Base-by-base conservation (phyloP, 2,329 filamentous ascomycete genomes). In the Emergomyces pasteurianus region DNA sequence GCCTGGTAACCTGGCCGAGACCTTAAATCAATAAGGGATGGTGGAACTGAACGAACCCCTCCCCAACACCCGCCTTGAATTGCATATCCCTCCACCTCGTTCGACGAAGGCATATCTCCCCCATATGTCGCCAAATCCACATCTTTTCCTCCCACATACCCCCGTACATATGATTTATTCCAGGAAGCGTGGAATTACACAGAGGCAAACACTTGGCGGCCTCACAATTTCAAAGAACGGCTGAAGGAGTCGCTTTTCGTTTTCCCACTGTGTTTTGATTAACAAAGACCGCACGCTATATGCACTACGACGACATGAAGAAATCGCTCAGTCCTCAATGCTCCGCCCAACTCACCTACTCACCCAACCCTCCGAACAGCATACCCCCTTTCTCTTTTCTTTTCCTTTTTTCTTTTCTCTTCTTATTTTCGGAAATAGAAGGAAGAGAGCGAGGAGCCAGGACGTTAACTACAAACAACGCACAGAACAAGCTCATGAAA, bases 1-100 rank as follows among this genome's bases (percentile, higher is more conserved):
- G 89, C 89, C 65, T 90, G 88, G 79, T 89, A 87, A 68, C 68
- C 67, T 65, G 69, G 69, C 69, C 67, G 70, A 67, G 72, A 70
- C 67, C 69, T 68, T 66, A 10, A 28, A n/a, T n/a, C 31, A 3
- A 12, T 18, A 43, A 8, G 43, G 43, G 43, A 21, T 42, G 23
- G 38, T 56, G 54, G 6, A 56, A 43, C 16, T 28, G 21, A 40
- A 43, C 38, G 38, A 5, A 28, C 21, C 43, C 36, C 54, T 6
- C 38, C 54, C 16, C 31, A 18, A 7, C 54, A 38, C n/a, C 31
- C 52, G 34, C n/a, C 31, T 36, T 23, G 18, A 55, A 55, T 14
- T 7, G 14, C 52, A 10, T 2, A 23, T 3, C 8, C 16, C 26
- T 2, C 7, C 10, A 10, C 21, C 38, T 43, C 36, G 23, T n/a